phyloP scores from a whole-genome alignment of 177 flowering plant genomes.

The Vitis hybrid region DNA sequence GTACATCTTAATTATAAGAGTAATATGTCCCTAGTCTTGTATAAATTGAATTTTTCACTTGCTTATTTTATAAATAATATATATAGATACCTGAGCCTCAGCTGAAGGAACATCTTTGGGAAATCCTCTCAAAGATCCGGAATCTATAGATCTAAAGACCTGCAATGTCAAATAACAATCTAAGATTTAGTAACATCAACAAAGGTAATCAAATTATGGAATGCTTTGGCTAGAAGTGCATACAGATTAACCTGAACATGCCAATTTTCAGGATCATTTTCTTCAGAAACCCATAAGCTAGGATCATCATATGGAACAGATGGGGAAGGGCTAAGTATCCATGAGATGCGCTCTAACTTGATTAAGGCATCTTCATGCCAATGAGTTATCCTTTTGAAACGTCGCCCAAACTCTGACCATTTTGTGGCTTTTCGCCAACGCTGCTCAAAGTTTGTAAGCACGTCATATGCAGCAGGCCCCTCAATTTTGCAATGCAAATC shows the following conservation, averaged over 20 bases:
- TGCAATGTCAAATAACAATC: conserved; percentile 17
- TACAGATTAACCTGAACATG: conserved; percentile 62
- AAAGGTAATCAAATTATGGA: conserved; percentile 2
- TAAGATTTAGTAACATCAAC: conserved; percentile 1
- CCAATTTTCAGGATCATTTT: conserved; percentile 70
- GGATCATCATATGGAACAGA: conserved; percentile 43
- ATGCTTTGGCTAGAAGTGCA: conserved; percentile 1
- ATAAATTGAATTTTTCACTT: neutral
- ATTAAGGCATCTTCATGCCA: conserved; percentile 76
- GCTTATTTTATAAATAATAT: neutral
- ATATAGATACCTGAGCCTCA: conserved; percentile 44
- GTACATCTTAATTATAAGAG: neutral
- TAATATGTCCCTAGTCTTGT: neutral
- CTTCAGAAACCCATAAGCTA: conserved; percentile 45
- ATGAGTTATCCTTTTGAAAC: conserved; percentile 47
- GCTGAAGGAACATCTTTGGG: conserved; percentile 51
- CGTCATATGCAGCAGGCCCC: conserved; percentile 80
- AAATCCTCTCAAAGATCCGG: conserved; percentile 77
- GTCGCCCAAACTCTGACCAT: conserved; percentile 52
- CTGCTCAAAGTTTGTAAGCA: conserved; percentile 73
- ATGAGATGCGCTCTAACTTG: conserved; percentile 68
- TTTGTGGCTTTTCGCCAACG: conserved; percentile 74
- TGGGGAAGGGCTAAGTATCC: conserved; percentile 66
- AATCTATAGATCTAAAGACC: conserved; percentile 80
- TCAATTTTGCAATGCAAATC: conserved; percentile 74